phyloP scores from a whole-genome alignment of 176 grass and related monocot genomes.

The Rhynchospora tenuis region DNA sequence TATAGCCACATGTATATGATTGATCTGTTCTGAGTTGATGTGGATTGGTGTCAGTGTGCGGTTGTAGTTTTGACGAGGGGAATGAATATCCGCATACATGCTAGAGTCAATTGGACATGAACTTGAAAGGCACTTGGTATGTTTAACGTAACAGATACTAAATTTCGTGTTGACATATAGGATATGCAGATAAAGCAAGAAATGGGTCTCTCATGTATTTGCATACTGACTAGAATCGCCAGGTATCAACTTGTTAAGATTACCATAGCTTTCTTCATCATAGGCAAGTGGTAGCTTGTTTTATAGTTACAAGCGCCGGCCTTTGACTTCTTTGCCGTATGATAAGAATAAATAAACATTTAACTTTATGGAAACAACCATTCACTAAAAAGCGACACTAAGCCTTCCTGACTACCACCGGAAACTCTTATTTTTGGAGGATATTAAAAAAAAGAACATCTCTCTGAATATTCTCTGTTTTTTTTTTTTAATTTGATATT shows the following conservation, averaged over 20 bases:
- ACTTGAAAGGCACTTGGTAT: neutral
- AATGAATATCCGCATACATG: neutral
- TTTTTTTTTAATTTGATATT: neutral
- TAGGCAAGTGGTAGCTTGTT: constrained; percentile 8
- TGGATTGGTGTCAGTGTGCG: neutral
- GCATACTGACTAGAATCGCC: neutral
- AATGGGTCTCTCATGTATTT: neutral
- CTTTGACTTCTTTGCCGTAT: neutral
- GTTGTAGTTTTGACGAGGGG: neutral
- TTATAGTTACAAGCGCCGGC: neutral
- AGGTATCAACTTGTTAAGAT: neutral
- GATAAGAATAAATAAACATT: neutral
- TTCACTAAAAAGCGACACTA: constrained; percentile 4
- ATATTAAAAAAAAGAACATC: neutral
- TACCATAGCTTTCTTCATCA: neutral
- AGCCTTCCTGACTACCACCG: neutral
- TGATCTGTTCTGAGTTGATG: neutral
- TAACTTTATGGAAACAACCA: neutral
- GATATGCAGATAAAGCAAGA: neutral
- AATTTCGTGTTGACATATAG: neutral
- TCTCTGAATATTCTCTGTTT: neutral
- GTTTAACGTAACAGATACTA: neutral
- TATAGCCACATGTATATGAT: neutral
- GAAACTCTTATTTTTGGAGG: neutral
- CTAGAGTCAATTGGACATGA: neutral